Percentiles rank a stretch among this genome's conserved stretches.
Conservation (phyloP, 352 stramenopile species). For the Phytophthora colocasiae region DNA sequence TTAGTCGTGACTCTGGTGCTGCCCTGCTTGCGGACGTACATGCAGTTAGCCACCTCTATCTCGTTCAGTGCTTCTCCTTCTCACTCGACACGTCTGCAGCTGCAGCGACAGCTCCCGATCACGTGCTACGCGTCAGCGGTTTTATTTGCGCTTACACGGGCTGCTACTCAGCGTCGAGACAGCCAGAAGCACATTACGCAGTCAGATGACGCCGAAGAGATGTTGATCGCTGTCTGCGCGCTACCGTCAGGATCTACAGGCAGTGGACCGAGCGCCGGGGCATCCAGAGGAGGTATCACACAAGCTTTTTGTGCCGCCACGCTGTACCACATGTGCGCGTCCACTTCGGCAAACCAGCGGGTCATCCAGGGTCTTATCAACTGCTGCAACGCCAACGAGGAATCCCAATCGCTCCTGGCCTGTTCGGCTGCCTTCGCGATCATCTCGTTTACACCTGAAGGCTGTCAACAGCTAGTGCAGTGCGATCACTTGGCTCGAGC, state of each 20-base stretch:
- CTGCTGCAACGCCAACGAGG: conserved; percentile 77
- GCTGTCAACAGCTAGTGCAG: conserved; percentile 58
- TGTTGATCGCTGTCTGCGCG: conserved; percentile 64
- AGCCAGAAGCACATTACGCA: conserved; percentile 54
- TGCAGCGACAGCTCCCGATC: conserved; percentile 50
- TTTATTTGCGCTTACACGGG: conserved; percentile 62
- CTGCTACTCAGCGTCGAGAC: conserved; percentile 62
- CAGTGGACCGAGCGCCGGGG: background rate
- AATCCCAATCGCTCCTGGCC: conserved; percentile 69
- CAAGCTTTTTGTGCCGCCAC: conserved; percentile 80
- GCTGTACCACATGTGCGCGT: conserved; percentile 78
- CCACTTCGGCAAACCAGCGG: conserved; percentile 49
- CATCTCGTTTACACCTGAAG: conserved; percentile 73
- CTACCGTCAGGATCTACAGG: conserved; percentile 18
- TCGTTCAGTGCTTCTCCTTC: background rate
- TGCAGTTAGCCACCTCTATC: conserved; percentile 19
- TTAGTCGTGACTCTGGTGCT: conserved; percentile 60
- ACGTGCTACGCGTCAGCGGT: conserved; percentile 55
- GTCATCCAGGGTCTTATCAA: conserved; percentile 72
- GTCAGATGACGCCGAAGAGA: conserved; percentile 45
- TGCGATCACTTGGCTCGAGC: conserved; percentile 62
- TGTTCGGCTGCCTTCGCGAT: conserved; percentile 84
- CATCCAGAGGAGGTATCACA: conserved; percentile 34
- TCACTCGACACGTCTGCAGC: conserved; percentile 20
- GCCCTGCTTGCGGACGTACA: conserved; percentile 44